Percentiles rank a stretch among this genome's conserved stretches.
Conservation (phyloP, 176 grass and related monocot species). For the Lolium perenne region DNA sequence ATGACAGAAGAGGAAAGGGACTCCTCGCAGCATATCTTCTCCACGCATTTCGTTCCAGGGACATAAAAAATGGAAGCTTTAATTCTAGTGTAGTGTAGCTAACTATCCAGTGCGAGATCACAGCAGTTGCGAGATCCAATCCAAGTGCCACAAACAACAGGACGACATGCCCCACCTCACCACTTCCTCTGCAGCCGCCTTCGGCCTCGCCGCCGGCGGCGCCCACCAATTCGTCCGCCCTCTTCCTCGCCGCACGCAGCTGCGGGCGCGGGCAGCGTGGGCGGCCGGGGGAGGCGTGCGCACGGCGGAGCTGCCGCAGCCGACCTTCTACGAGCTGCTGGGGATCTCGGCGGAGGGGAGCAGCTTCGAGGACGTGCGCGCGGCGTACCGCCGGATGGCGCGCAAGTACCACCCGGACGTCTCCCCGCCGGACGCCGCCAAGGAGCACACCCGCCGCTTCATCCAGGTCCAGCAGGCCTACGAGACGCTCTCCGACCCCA, state of each 20-base stretch:
- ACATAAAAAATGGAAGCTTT: no score
- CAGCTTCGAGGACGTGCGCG: conserved; percentile 69
- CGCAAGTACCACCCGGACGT: conserved; percentile 92
- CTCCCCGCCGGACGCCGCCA: conserved; percentile 62
- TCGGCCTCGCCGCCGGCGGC: neutral
- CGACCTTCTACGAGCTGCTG: conserved; percentile 82
- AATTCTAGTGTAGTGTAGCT: no score
- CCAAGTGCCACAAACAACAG: neutral
- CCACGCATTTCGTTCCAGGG: neutral
- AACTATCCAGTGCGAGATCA: neutral
- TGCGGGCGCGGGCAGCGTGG: conserved; percentile 29
- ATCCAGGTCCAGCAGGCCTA: conserved; percentile 92
- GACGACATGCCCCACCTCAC: neutral
- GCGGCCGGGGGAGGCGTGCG: conserved; percentile 40
- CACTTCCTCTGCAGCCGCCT: neutral
- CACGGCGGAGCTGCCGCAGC: conserved; percentile 12
- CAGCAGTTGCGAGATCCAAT: neutral
- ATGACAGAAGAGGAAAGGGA: neutral
- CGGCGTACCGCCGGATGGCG: conserved; percentile 78
- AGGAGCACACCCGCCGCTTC: conserved; percentile 73
- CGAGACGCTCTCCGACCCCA: conserved; percentile 87
- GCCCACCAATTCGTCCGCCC: conserved; percentile 28
- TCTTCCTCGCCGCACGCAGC: neutral
- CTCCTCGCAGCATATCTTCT: neutral
- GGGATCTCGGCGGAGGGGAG: conserved; percentile 60